A percentile compares a stretch with the other conserved stretches of the same genome.
These are phyloP conservation scores for Spirogloea muscicola DNA, from an alignment of 139 green algal genomes.

Conservation along the genomic window DNA sequence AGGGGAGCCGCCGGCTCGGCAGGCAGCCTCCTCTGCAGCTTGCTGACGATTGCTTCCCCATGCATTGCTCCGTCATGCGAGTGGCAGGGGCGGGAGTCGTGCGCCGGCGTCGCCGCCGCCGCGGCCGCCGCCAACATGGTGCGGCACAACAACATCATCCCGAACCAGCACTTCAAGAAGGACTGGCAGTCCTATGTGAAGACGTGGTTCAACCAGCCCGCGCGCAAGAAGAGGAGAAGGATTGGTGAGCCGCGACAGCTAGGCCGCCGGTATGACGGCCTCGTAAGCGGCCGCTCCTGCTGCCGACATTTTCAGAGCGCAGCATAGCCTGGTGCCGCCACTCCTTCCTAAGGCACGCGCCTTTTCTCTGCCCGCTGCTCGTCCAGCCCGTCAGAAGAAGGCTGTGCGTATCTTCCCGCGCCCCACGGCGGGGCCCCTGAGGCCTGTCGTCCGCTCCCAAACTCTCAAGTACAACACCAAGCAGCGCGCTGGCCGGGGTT, in stretches of 20 bases:
- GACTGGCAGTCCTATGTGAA: conserved; percentile 81
- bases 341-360: too few relatives aligned
- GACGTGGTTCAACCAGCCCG: conserved; percentile 99
- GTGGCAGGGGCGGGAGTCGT: not conserved
- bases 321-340: too few relatives aligned
- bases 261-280: too few relatives aligned
- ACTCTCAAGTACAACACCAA: conserved; percentile 96
- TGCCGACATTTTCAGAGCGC: too few relatives aligned
- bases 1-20: too few relatives aligned
- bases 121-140: conserved; percentile 35
- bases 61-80: not conserved
- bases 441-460: conserved; percentile 84
- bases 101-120: too few relatives aligned
- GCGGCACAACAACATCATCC: conserved; percentile 49
- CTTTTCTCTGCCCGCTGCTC: too few relatives aligned
- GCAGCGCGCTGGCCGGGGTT: conserved; percentile 83
- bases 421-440: conserved; percentile 77
- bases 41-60: not conserved
- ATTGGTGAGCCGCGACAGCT: conserved; percentile 42
- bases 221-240: conserved; percentile 79
- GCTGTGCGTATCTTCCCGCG: conserved; percentile 84
- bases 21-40: too few relatives aligned
- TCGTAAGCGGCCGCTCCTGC: too few relatives aligned
- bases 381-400: conserved; percentile 84
- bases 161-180: conserved; percentile 47